phyloP scores from a whole-genome alignment of 306 rosid genomes.

The Benincasa hispida region DNA sequence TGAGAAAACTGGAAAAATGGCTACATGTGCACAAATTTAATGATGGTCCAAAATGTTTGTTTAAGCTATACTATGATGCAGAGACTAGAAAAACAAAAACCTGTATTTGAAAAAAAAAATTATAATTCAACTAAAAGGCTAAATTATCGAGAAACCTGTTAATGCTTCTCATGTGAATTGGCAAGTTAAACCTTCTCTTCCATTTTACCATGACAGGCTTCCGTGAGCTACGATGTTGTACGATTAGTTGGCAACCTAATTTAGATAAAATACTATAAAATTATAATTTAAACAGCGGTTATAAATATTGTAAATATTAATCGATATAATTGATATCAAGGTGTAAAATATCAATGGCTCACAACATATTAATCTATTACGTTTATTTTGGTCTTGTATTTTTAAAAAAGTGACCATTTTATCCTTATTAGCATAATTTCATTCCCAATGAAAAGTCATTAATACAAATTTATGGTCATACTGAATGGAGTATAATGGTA shows the following conservation, averaged over 20 bases:
- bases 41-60: background rate
- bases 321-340: background rate
- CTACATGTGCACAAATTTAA: background rate
- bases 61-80: background rate
- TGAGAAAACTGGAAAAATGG: background rate
- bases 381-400: too few species aligned
- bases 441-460: too few species aligned
- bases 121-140: background rate
- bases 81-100: background rate
- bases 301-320: background rate
- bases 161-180: background rate
- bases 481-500: background rate
- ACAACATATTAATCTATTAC: background rate
- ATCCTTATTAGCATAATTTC: too few species aligned
- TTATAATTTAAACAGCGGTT: background rate
- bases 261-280: background rate
- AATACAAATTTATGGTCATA: too few species aligned
- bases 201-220: background rate
- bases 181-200: background rate
- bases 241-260: background rate
- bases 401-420: too few species aligned
- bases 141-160: background rate
- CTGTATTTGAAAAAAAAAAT: background rate
- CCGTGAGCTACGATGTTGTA: background rate
- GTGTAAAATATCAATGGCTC: background rate